These are phyloP conservation scores for Ulmus americana DNA, from an alignment of 331 rosid genomes.

Conservation along the genomic window DNA sequence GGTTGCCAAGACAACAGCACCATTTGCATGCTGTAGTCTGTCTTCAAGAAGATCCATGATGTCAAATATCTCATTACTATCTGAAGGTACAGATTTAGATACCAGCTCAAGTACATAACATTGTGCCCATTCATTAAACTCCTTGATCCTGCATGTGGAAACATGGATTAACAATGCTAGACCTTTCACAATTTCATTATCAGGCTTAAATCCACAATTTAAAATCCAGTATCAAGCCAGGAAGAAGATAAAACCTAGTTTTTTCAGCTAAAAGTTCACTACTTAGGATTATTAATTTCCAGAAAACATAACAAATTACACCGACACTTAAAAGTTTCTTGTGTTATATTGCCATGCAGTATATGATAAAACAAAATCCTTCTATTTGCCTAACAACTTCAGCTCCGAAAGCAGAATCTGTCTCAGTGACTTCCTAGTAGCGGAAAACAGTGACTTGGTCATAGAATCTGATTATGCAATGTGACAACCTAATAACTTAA, in stretches of 20 bases:
- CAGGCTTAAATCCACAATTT: constrained; percentile 9
- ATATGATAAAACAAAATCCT: neutral
- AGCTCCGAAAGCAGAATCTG: neutral
- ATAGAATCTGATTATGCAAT: neutral
- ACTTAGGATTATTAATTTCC: constrained; percentile 8
- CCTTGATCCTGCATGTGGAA: constrained; percentile 68
- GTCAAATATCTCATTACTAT: constrained; percentile 84
- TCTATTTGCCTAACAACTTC: neutral
- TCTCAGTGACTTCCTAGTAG: neutral
- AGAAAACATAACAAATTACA: constrained; percentile 12
- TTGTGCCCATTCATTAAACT: constrained; percentile 96
- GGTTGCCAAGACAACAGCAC: constrained; percentile 96
- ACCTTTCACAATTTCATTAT: constrained; percentile 3
- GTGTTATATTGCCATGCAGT: neutral
- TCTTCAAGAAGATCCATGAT: constrained; percentile 98
- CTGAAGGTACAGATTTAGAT: constrained; percentile 76
- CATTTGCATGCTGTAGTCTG: constrained; percentile 98
- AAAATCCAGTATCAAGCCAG: constrained; percentile 18
- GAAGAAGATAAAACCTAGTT: neutral
- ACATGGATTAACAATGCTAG: constrained; percentile 18
- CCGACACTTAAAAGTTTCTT: neutral
- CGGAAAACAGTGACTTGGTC: neutral
- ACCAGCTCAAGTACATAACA: constrained; percentile 86
- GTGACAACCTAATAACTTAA: neutral
- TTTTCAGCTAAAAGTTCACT: constrained; percentile 11